These are phyloP conservation scores for Gossypium longicalyx DNA, from an alignment of 345 rosid species.

Conservation along the genomic window DNA sequence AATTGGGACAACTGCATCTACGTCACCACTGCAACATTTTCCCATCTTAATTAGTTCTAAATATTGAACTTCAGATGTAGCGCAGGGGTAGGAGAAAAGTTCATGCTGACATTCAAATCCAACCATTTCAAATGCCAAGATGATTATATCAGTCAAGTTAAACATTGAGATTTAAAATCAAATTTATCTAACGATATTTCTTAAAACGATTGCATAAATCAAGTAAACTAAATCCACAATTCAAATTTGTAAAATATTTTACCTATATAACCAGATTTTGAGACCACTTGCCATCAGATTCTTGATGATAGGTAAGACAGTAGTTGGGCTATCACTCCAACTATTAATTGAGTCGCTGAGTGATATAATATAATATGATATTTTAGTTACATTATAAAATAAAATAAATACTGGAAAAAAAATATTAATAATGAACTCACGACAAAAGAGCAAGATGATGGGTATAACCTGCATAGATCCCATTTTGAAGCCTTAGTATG, in stretches of 20 bases:
- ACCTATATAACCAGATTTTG: conserved; percentile 46
- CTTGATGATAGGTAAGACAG: conserved; percentile 36
- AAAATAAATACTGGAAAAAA: too few relatives aligned
- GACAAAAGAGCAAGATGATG: not conserved
- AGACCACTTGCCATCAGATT: conserved; percentile 32
- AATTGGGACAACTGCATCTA: conserved; percentile 23
- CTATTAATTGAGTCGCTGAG: not conserved
- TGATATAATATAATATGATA: not conserved
- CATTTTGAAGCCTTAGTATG: not conserved
- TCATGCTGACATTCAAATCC: too few relatives aligned
- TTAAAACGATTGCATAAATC: not conserved
- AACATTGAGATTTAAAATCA: too few relatives aligned
- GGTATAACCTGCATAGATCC: not conserved
- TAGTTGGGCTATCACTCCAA: not conserved
- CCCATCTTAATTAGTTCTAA: too few relatives aligned
- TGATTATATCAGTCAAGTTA: too few relatives aligned
- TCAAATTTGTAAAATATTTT: not conserved
- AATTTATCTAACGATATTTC: not conserved
- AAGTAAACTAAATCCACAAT: too few relatives aligned
- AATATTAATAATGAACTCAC: not conserved
- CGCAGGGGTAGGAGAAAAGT: too few relatives aligned
- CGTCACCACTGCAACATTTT: conserved; percentile 19
- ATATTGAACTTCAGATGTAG: not conserved
- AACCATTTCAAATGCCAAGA: not conserved
- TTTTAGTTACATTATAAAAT: not conserved